Percentiles rank a stretch among this genome's conserved stretches.
Conservation (phyloP, 805 yeast species). For the Barnettozyma pratensis region DNA sequence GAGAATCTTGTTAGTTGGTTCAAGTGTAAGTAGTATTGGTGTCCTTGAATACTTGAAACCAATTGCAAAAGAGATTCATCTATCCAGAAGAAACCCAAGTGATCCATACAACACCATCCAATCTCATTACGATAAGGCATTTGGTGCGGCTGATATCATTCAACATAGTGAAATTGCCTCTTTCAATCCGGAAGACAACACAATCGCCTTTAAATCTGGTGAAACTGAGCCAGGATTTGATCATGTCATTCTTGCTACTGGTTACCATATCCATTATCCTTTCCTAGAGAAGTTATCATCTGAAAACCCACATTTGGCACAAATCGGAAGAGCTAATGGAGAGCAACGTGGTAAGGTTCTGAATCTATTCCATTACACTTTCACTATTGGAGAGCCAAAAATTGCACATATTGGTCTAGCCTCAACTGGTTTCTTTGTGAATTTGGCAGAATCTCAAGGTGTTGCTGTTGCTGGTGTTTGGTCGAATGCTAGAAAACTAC, state of each 20-base stretch:
- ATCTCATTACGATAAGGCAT: slow-evolving; percentile 10
- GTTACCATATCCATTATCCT: slow-evolving; percentile 36
- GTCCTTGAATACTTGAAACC: slow-evolving; percentile 32
- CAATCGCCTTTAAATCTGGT: slow-evolving; percentile 13
- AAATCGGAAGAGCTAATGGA: slow-evolving; percentile 7
- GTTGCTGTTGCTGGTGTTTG: slow-evolving; percentile 7
- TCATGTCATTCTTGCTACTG: slow-evolving; percentile 34
- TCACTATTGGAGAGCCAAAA: slow-evolving; percentile 33
- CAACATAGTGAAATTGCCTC: slow-evolving; percentile 7
- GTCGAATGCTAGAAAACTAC: slow-evolving; percentile 4
- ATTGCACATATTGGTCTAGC: slow-evolving; percentile 31
- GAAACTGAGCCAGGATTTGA: slow-evolving; percentile 29
- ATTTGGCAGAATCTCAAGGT: slow-evolving; percentile 4
- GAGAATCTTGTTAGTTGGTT: slow-evolving; percentile 38
- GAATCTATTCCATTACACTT: slow-evolving; percentile 33
- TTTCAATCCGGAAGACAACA: slow-evolving; percentile 6
- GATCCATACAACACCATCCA: neutral
- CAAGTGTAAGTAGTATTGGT: slow-evolving; percentile 36
- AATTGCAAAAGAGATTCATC: slow-evolving; percentile 7
- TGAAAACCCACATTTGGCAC: slow-evolving; percentile 16
- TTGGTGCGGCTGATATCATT: slow-evolving; percentile 8
- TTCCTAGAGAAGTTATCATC: slow-evolving; percentile 22
- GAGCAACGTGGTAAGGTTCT: slow-evolving; percentile 17
- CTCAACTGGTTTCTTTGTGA: slow-evolving; percentile 1
- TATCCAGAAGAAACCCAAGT: slow-evolving; percentile 9